These are phyloP conservation scores for Hsuehochloa calcarea DNA, from an alignment of 176 grass and related monocot genomes.

Conservation along the genomic window DNA sequence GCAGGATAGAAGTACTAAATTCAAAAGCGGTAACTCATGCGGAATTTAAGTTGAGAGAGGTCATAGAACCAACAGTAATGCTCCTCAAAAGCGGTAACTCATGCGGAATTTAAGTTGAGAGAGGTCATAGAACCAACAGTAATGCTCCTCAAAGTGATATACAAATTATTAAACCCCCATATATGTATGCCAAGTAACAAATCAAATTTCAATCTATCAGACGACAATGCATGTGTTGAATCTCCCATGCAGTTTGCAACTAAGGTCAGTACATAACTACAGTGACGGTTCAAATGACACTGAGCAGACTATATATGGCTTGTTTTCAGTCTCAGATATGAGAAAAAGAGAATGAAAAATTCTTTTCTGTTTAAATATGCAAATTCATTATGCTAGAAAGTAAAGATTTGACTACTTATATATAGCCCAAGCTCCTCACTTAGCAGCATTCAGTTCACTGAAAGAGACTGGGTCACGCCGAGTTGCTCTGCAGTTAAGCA, in stretches of 20 bases:
- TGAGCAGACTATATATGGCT: neutral
- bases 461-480: neutral
- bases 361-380: neutral
- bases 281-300: neutral
- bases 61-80: neutral
- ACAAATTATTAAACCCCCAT: neutral
- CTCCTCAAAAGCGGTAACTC: neutral
- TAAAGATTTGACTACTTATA: conserved; percentile 15
- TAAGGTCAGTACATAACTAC: neutral
- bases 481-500: conserved; percentile 5
- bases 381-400: neutral
- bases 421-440: neutral
- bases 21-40: neutral
- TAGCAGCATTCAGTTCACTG: neutral
- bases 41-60: neutral
- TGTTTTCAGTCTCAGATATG: neutral
- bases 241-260: conserved; percentile 1
- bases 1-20: neutral
- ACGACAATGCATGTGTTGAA: neutral
- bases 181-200: neutral
- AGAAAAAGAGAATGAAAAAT: neutral
- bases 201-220: neutral
- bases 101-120: neutral
- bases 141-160: neutral
- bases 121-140: neutral